Percentiles rank a stretch among this genome's conserved stretches.
phyloP scores from a whole-genome alignment of 2,329 filamentous ascomycete genomes.

The Fusarium subtropicale region DNA sequence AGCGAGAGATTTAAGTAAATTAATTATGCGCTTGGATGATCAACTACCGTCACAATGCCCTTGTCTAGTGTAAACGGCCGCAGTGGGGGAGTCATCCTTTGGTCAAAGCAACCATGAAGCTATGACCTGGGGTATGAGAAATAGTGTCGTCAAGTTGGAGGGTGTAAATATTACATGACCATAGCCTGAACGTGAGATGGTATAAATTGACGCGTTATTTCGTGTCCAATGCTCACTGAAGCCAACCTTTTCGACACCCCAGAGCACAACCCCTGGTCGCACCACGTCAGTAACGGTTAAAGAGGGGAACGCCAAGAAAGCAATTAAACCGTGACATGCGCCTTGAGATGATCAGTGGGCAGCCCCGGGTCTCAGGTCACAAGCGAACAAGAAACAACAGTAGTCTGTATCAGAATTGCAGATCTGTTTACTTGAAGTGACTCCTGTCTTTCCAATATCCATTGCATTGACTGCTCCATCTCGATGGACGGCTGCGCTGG shows the following conservation, averaged over 20 bases:
- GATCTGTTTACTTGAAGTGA: constrained; percentile 14
- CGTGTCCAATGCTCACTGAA: neutral
- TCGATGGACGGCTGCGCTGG: neutral
- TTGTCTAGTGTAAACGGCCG: constrained; percentile 41
- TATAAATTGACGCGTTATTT: neutral
- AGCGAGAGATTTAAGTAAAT: constrained; percentile 43
- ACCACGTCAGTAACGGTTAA: constrained; percentile 35
- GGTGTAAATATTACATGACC: neutral
- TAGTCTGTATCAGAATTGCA: constrained; percentile 16
- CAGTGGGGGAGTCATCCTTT: constrained; percentile 41
- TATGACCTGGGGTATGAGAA: constrained; percentile 5
- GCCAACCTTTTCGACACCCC: neutral
- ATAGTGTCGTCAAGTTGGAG: neutral
- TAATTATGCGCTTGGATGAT: constrained; percentile 14
- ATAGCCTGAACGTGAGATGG: rapidly evolving
- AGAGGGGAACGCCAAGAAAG: constrained; percentile 37
- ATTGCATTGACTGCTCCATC: neutral
- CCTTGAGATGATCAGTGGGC: constrained; percentile 31
- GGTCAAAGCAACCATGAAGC: constrained; percentile 44
- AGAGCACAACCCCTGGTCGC: constrained; percentile 28
- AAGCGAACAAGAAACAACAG: constrained; percentile 11
- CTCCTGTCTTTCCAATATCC: constrained; percentile 15
- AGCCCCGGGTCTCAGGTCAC: constrained; percentile 22
- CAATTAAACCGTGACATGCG: constrained; percentile 38
- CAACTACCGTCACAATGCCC: constrained; percentile 28